A percentile compares a stretch with the other conserved stretches of the same genome.
Conservation (phyloP, 2,329 filamentous ascomycete species). For the Grosmannia huntii region DNA sequence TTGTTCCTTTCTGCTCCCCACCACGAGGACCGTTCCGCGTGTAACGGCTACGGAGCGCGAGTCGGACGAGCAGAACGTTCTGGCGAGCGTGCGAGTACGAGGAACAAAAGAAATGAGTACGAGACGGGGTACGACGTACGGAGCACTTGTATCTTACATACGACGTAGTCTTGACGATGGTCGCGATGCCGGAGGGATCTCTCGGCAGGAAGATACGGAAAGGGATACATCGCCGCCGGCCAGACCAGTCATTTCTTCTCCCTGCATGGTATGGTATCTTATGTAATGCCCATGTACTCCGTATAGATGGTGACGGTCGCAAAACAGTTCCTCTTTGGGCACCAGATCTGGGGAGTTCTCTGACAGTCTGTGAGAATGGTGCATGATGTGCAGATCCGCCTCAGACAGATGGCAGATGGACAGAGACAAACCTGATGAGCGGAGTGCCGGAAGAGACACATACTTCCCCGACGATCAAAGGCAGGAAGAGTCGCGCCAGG, state of each 20-base stretch:
- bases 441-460: background rate
- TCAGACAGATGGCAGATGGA: background rate
- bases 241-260: too few relatives aligned
- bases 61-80: too few relatives aligned
- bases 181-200: too few relatives aligned
- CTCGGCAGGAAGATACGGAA: background rate
- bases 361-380: background rate
- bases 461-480: background rate
- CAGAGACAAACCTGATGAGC: background rate
- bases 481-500: background rate
- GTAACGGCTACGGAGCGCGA: background rate
- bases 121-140: too few relatives aligned
- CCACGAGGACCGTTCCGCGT: background rate
- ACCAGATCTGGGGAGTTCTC: background rate
- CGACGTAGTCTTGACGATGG: too few relatives aligned
- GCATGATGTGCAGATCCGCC: background rate
- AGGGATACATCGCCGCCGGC: background rate
- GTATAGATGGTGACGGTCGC: background rate
- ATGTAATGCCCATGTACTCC: too few relatives aligned
- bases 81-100: background rate
- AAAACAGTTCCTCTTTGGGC: background rate
- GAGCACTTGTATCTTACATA: too few relatives aligned
- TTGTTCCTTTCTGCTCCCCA: background rate
- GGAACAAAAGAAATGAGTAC: too few relatives aligned
- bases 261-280: too few relatives aligned